These are phyloP conservation scores for Bruguiera gymnorhiza DNA, from an alignment of 345 rosid genomes.

Conservation along the genomic window DNA sequence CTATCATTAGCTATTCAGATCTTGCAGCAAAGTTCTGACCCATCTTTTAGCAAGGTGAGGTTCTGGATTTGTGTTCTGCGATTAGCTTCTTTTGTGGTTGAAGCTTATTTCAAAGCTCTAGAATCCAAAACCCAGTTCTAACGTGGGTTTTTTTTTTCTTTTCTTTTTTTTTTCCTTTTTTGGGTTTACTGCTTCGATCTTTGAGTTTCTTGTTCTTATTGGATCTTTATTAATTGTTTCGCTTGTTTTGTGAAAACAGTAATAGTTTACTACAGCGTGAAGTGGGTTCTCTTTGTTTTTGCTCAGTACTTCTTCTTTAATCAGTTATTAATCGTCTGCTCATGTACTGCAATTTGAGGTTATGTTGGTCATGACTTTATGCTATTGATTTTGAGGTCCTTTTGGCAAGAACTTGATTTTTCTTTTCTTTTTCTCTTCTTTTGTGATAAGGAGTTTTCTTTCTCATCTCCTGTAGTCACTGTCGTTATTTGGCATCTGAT, in stretches of 20 bases:
- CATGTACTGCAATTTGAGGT: background rate
- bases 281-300: background rate
- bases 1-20: background rate
- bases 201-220: background rate
- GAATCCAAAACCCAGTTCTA: too few relatives aligned
- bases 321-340: background rate
- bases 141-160: conserved; percentile 7
- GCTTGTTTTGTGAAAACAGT: background rate
- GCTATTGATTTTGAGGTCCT: too few relatives aligned
- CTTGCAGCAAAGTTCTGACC: background rate
- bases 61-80: background rate
- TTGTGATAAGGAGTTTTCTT: too few relatives aligned
- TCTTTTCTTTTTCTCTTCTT: background rate
- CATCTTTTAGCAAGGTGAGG: background rate
- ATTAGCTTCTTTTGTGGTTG: background rate
- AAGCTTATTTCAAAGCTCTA: too few relatives aligned
- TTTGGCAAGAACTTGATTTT: background rate
- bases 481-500: background rate
- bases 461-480: background rate
- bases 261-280: background rate
- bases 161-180: too few relatives aligned
- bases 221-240: background rate
- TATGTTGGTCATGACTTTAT: too few relatives aligned
- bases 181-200: too few relatives aligned
- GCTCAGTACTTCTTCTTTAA: background rate